Percentiles rank a stretch among this genome's conserved stretches.
Conservation (phyloP, 2,329 filamentous ascomycete genomes). For the Aspergillus viridinutans region DNA sequence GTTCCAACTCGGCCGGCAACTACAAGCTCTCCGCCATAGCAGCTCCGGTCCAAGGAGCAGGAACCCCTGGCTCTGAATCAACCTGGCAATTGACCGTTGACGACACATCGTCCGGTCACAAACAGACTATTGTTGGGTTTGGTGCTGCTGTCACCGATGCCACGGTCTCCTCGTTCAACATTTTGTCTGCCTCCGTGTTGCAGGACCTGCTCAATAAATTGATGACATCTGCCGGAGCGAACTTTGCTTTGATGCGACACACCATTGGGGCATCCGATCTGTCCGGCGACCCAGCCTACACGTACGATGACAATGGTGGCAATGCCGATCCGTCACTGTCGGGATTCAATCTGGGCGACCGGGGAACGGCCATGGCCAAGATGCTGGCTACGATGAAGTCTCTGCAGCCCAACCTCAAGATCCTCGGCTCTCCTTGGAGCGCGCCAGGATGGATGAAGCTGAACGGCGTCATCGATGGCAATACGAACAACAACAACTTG, state of each 20-base stretch:
- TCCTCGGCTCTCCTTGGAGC: conserved; percentile 37
- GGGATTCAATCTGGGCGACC: conserved; percentile 29
- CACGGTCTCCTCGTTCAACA: conserved; percentile 33
- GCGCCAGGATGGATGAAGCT: conserved; percentile 41
- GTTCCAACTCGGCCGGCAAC: conserved; percentile 23
- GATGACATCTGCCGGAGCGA: conserved; percentile 31
- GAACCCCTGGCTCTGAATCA: conserved; percentile 17
- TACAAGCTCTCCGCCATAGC: conserved; percentile 21
- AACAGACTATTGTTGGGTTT: conserved; percentile 31
- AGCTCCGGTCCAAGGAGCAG: conserved; percentile 16
- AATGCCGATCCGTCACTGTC: conserved; percentile 28
- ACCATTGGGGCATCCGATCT: conserved; percentile 38
- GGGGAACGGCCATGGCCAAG: conserved; percentile 35
- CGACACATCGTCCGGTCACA: conserved; percentile 23
- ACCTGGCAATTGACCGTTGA: conserved; percentile 25
- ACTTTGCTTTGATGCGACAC: conserved; percentile 38
- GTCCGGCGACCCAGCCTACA: conserved; percentile 30
- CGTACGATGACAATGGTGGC: conserved; percentile 37
- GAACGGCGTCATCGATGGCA: conserved; percentile 29
- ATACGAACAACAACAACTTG: conserved; percentile 30
- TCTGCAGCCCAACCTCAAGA: conserved; percentile 30
- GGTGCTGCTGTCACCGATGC: conserved; percentile 39
- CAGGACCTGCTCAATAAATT: conserved; percentile 31
- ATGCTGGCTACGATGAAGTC: conserved; percentile 35
- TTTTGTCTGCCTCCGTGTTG: conserved; percentile 24